phyloP scores from a whole-genome alignment of 805 yeast genomes.

The Torulaspora indica region DNA sequence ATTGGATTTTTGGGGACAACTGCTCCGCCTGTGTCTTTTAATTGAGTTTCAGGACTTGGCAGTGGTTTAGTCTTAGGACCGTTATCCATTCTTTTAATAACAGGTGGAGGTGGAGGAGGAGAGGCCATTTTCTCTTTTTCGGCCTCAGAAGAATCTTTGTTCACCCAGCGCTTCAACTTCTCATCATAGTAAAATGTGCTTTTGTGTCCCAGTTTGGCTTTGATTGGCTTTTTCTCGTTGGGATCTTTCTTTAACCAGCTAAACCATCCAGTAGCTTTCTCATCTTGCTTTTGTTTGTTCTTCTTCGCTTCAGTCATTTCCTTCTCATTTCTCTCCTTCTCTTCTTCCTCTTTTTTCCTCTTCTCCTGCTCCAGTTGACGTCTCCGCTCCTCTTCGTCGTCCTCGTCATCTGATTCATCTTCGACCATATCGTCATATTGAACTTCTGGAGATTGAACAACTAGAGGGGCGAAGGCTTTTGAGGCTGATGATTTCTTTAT shows the following conservation, averaged over 20 bases:
- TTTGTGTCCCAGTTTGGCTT: constrained; percentile 82
- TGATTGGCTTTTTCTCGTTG: constrained; percentile 67
- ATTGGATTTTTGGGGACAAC: constrained; percentile 35
- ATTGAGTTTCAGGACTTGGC: constrained; percentile 32
- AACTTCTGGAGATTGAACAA: constrained; percentile 34
- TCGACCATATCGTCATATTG: constrained; percentile 46
- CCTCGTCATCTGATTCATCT: constrained; percentile 41
- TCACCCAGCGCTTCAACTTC: constrained; percentile 80
- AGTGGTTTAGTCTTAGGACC: constrained; percentile 37
- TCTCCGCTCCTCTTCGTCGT: constrained; percentile 28
- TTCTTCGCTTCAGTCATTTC: constrained; percentile 23
- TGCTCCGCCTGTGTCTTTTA: constrained; percentile 27
- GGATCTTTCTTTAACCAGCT: constrained; percentile 61
- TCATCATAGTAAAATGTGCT: constrained; percentile 71
- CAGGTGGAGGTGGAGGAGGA: constrained; percentile 63
- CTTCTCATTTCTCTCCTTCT: constrained; percentile 19
- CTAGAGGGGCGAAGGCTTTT: constrained; percentile 19
- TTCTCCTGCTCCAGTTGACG: constrained; percentile 21
- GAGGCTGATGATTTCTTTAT: constrained; percentile 28
- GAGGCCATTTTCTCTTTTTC: constrained; percentile 52
- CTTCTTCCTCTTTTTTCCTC: constrained; percentile 24
- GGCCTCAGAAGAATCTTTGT: constrained; percentile 59
- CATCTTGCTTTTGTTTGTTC: constrained; percentile 18
- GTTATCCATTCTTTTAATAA: constrained; percentile 38
- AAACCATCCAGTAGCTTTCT: constrained; percentile 41